These are phyloP conservation scores for Leccinum pachyderme DNA, from an alignment of 1,284 basidiomycete genomes.

Conservation along the genomic window DNA sequence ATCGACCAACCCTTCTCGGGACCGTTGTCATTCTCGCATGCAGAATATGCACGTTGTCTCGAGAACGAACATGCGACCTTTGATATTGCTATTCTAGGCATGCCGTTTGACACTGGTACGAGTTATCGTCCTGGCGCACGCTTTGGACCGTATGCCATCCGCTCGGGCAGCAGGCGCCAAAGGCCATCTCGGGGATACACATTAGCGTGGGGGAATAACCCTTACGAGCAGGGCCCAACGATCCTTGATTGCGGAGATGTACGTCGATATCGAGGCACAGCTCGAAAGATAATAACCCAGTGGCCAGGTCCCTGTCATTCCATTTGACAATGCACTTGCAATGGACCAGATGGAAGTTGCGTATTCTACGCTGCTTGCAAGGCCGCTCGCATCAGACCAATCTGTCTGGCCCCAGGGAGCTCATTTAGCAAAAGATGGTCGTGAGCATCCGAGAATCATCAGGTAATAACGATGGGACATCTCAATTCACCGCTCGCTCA, in stretches of 20 bases:
- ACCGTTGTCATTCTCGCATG: constrained; percentile 70
- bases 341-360: constrained; percentile 79
- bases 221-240: constrained; percentile 55
- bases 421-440: constrained; percentile 49
- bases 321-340: constrained; percentile 74
- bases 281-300: not conserved
- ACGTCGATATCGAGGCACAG: constrained; percentile 6
- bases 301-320: constrained; percentile 61
- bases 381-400: constrained; percentile 42
- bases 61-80: constrained; percentile 55
- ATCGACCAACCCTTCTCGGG: constrained; percentile 69
- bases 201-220: constrained; percentile 65
- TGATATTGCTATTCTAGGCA: constrained; percentile 76
- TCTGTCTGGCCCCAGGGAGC: constrained; percentile 27
- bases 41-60: constrained; percentile 68
- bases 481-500: not conserved
- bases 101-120: constrained; percentile 79
- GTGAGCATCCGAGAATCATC: constrained; percentile 65
- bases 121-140: constrained; percentile 73
- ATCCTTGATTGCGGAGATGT: constrained; percentile 84
- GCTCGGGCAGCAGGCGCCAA: constrained; percentile 72
- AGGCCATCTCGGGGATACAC: constrained; percentile 57
- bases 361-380: constrained; percentile 64
- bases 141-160: constrained; percentile 80
- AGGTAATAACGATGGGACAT: constrained; percentile 39